These are phyloP conservation scores for Penicillium crystallinum DNA, from an alignment of 495 filamentous ascomycete genomes.

Conservation along the genomic window DNA sequence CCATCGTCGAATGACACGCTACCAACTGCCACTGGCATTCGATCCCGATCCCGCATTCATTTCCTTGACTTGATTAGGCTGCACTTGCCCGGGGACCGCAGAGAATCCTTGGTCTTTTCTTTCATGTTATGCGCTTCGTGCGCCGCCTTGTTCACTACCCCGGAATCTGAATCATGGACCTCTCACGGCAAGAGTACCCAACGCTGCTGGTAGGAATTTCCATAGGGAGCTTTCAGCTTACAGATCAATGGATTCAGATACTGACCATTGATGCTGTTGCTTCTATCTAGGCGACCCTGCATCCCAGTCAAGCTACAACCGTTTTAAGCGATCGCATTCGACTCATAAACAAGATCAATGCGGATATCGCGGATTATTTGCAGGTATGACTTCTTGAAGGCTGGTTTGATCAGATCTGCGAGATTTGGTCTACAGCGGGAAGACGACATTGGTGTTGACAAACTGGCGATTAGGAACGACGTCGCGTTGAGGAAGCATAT, in stretches of 20 bases:
- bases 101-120: constrained; percentile 6
- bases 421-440: not conserved
- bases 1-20: constrained; percentile 17
- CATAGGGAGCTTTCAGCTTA: constrained; percentile 1
- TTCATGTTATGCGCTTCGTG: constrained; percentile 39
- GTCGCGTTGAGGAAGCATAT: constrained; percentile 88
- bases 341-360: constrained; percentile 79
- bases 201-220: constrained; percentile 76
- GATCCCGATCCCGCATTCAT: constrained; percentile 20
- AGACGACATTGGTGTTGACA: constrained; percentile 7
- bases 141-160: constrained; percentile 17
- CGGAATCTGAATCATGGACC: constrained; percentile 55
- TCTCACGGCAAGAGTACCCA: constrained; percentile 91
- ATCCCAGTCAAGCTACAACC: constrained; percentile 78
- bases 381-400: constrained; percentile 56
- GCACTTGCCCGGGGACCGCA: not conserved
- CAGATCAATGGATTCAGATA: not conserved
- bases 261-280: constrained; percentile 14
- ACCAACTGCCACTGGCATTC: constrained; percentile 12
- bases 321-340: constrained; percentile 84
- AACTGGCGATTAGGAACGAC: constrained; percentile 64
- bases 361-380: constrained; percentile 93
- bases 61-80: constrained; percentile 11
- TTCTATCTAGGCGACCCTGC: constrained; percentile 62
- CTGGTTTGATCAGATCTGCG: constrained; percentile 4